Percentiles rank a stretch among this genome's conserved stretches.
Evolutionary conservation across 345 rosid species (phyloP).

Genomic region (Dipteronia dyeriana): DNA sequence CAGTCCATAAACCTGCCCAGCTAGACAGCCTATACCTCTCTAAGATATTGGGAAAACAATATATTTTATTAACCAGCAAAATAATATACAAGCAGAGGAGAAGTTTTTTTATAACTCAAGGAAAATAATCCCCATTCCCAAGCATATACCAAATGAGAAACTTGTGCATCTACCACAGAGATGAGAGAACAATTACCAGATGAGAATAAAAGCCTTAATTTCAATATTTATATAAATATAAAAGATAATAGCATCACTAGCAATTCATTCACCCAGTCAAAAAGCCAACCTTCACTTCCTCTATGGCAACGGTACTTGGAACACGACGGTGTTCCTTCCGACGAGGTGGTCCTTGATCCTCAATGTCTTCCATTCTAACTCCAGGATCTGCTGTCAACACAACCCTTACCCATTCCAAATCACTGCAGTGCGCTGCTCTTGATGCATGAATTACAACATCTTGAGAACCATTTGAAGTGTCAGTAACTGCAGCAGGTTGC

Average conservation of each 20-base stretch:
- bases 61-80: background rate
- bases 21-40: too few species aligned
- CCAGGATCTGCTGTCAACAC: constrained; percentile 86
- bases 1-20: background rate
- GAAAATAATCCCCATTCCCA: background rate
- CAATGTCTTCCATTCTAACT: constrained; percentile 69
- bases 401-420: constrained; percentile 93
- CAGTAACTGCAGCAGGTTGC: constrained; percentile 23
- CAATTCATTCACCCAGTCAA: constrained; percentile 8
- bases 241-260: background rate
- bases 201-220: background rate
- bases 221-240: background rate
- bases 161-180: background rate
- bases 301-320: constrained; percentile 98
- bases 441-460: constrained; percentile 30
- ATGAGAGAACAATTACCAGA: too few species aligned
- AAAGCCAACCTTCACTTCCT: constrained; percentile 88
- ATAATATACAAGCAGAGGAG: background rate
- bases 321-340: constrained; percentile 98
- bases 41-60: background rate
- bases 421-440: constrained; percentile 35
- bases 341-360: constrained; percentile 59
- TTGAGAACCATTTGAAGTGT: constrained; percentile 15
- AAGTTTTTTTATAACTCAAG: background rate
- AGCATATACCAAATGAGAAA: background rate